Base-by-base conservation (phyloP, 352 stramenopile genomes). In the Phytophthora pinifolia region DNA sequence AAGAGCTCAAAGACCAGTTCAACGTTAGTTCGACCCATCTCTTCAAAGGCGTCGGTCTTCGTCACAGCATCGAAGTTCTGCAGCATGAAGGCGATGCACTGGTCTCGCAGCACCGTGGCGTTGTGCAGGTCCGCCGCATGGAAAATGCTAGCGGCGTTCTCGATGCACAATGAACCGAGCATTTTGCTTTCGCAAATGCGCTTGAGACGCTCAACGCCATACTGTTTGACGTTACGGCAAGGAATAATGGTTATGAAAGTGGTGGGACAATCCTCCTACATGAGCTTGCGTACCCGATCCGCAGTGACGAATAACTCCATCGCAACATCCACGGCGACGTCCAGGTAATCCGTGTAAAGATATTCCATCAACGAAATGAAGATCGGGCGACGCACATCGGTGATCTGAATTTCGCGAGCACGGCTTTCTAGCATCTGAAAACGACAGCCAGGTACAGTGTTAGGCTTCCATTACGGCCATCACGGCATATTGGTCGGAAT, bases 1-100 rank as follows among this genome's bases (percentile, higher is more conserved):
- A 99, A 74, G 22, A 99, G 88, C 70, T 99, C 96, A 72, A 99
- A 98, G 14, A 99, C 94, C 20, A 99, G 79, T 46, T 99, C 97
- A 52, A 99, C 96, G 71, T 99, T 99, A 51, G 79, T 97, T 49
- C 96, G 74, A 17, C 96, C 96, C 97, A 99, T 99, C 65, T 99
- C 95, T 79, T 99, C 96, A 76, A 99, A 99, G n/a, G 88, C 74
- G 25, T 79, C 57, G 9, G 93, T 98, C 76, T 98, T 98, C 15
- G 92, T 98, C 14, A 99, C 90, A 14, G 82, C 81, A 75, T 99
- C 96, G 70, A 99, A 99, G 79, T 99, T 96, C 41, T 93, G 86
- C 29, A 99, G 70, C 65, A 99, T 98, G 68, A 98, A 99, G 30
- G 92, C 89, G 52, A 99, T 88, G 55, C 93, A 97, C 64, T 98